Evolutionary conservation across 2,329 filamentous ascomycete genomes (phyloP), one percentile per base, ranked within the genome.

Genomic region (Clonostachys rhizophaga): DNA sequence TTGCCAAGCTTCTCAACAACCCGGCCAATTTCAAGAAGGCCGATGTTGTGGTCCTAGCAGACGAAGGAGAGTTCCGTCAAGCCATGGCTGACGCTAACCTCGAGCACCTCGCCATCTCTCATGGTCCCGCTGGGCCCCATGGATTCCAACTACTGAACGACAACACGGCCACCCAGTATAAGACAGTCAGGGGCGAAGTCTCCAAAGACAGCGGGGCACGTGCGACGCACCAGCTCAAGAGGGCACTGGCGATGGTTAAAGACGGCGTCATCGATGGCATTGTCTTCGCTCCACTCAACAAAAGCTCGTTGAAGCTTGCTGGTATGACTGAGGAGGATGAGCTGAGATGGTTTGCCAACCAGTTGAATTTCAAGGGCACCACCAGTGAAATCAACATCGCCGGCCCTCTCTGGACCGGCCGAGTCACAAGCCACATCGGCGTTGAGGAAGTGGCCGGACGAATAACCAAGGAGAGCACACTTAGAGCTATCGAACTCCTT

Each of bases 261-360:
- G 47, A 40, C 2, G 58, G 57, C 16, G 51, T 60, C 35, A 50
- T 58, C 11, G 61, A 64, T 42, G 60, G 54, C n/a, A 63, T 65
- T 41, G 56, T 64, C 5, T 64, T 64, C 45, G 53, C 55, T 2
- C 62, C 62, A 6, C 48, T 65, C 33, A 65, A 65, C 52, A 64
- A 65, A 53, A 60, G 51, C 20, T 63, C 62, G 1, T 49, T 64
- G 33, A 58, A 64, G 45, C 44, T 55, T n/a, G 61, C 60, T 2
- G 63, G 62, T 9, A 65, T 64, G 61, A 50, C 50, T n/a, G 62
- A 64, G 47, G 61, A 63, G 42, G 62, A 65, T 40, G 60, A 65
- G 50, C 52, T 65, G 40, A 53, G 62, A 12, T 65, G 62, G 62
- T 65, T 65, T 45, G 60, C 62, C 3, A 64, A 59, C 33, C 55